A percentile compares a stretch with the other conserved stretches of the same genome.
phyloP scores from a whole-genome alignment of 2,329 filamentous ascomycete genomes.

The Chaetomiaceae sp. region DNA sequence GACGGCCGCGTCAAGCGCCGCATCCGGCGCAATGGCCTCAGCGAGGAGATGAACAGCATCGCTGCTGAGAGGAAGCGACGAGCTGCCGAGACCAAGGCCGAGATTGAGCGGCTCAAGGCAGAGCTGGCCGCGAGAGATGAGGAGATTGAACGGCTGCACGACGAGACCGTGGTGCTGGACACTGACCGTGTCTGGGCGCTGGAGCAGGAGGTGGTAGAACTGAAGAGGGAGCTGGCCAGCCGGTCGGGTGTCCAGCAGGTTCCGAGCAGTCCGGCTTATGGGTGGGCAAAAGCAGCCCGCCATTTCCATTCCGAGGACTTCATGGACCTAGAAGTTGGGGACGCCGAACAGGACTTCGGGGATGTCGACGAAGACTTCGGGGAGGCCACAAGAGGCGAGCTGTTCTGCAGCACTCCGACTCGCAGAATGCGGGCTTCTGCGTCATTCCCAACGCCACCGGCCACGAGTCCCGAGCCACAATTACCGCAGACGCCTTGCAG shows the following conservation, averaged over 20 bases:
- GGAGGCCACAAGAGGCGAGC: slow-evolving; percentile 47
- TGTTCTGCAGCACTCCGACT: slow-evolving; percentile 50
- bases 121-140: slow-evolving; percentile 48
- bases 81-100: slow-evolving; percentile 37
- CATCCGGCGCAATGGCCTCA: slow-evolving; percentile 51
- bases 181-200: slow-evolving; percentile 38
- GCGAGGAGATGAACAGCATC: slow-evolving; percentile 54
- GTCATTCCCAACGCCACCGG: slow-evolving; percentile 54
- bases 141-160: slow-evolving; percentile 49
- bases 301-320: slow-evolving; percentile 45
- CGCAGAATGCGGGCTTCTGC: slow-evolving; percentile 36
- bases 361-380: too few relatives aligned
- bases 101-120: slow-evolving; percentile 46
- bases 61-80: slow-evolving; percentile 43
- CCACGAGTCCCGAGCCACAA: slow-evolving; percentile 44
- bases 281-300: slow-evolving; percentile 50
- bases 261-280: slow-evolving; percentile 31
- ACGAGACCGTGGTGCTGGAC: slow-evolving; percentile 47
- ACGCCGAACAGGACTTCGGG: slow-evolving; percentile 40
- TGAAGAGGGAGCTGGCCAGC: slow-evolving; percentile 31
- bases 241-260: slow-evolving; percentile 21
- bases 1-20: slow-evolving; percentile 55
- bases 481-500: slow-evolving; percentile 38
- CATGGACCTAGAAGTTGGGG: slow-evolving; percentile 37
- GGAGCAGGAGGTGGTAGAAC: slow-evolving; percentile 33